Evolutionary conservation across 208 protist species (phyloP), one percentile per base, ranked within the genome.

Genomic region (Trypanosoma scelopori): DNA sequence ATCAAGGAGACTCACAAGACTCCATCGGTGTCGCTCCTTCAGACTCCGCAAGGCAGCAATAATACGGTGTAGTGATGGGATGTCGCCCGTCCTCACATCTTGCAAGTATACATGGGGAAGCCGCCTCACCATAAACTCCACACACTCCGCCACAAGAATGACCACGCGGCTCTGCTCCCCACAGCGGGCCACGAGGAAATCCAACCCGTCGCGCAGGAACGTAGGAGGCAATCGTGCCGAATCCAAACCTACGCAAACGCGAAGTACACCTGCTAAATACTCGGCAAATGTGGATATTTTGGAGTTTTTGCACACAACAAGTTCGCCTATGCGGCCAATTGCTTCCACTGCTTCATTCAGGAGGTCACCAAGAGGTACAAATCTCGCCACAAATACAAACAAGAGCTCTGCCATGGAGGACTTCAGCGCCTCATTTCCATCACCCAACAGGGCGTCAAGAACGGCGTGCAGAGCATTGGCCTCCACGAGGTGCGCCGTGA

Each of bases 191-290:
- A 16, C 35, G 13, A 64, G 43, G 30, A 64, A 64, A 37, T 15
- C 45, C 15, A 64, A 55, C 16, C 42, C 46, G 3, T 64, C 58
- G n/a, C 3, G 28, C 5, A 53, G 12, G 20, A 64, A 53, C 28
- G 58, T 43, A 22, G 42, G 12, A 9, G 58, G 45, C 43, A 64
- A 20, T 25, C 11, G n/a, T 23, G 58, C 28, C 16, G 47, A 7
- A 43, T 42, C 45, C 25, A 30, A 41, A 41, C 47, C 46, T 16
- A 11, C 41, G 43, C 23, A 32, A 41, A 53, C 28, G 52, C 58
- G 58, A 28, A 64, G 58, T 27, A 64, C 46, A 55, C 58, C 58
- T 41, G 58, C 42, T 20, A 64, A 41, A 50, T 64, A 64, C 23
- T 64, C 58, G 27, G 43, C 9, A 30, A 51, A 22, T 15, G 4